Evolutionary conservation across 2,329 filamentous ascomycete species (phyloP), one percentile per base, ranked within the genome.

Genomic region (Metarhizium brunneum): DNA sequence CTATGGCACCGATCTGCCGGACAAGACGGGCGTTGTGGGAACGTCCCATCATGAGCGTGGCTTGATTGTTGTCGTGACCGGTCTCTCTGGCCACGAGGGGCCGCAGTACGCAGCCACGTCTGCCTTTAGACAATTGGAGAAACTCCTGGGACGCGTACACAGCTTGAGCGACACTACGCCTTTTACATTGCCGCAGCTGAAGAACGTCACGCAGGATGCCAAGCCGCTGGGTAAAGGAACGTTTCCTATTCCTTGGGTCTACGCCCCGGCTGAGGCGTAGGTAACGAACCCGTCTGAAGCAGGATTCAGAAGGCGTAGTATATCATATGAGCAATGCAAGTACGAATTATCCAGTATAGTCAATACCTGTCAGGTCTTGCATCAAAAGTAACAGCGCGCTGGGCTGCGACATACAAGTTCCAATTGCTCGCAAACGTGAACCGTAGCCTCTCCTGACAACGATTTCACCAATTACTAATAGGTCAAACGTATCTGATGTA

Each of bases 71-170:
- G 83, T 84, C 2, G 79, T 80, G 36, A 77, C 90, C 54, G 76
- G 81, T 43, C 65, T 86, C 11, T 73, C 78, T 0, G 89, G 89
- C 0, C 86, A 92, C 70, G 86, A 85, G 77, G 71, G 80, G 0
- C 82, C 84, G 0, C 82, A 88, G 68, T 90, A 88, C 64, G 80
- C 83, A 18, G 85, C 88, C 0, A 79, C 77, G 14, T 85, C 84
- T 0, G 79, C 85, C 0, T 90, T 88, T 65, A 75, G 88, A 38
- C 85, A 89, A 56, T 67, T 94, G 20, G 88, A 94, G 74, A 86
- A 87, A 63, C 67, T 94, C 62, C 75, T 95, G 1, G 89, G 89
- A 0, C 74, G 87, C 43, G 82, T 91, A 10, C 71, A 80, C 5
- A 81, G 74, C 57, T 64, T 89, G 60, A 72, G 64, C 11, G 69